Evolutionary conservation across 1,139 yeast species (phyloP), one percentile per base, ranked within the genome.

Genomic region (Suhomyces bribrorum): DNA sequence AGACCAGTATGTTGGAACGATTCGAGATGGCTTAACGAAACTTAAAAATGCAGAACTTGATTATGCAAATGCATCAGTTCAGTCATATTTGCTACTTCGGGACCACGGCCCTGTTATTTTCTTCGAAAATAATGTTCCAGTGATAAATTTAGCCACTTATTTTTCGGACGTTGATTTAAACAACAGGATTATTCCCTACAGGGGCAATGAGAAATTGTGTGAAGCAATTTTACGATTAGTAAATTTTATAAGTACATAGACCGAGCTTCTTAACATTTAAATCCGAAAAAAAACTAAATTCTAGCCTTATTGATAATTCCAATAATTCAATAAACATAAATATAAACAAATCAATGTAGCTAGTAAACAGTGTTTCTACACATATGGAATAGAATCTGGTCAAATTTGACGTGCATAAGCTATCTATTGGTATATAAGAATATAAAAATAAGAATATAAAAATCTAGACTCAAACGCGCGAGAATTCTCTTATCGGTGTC

Each of bases 1-100:
- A 14, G 38, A 34, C 4, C 17, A 29, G 5, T 57, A 57, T 34
- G 25, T 34, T 17, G 41, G 45, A 8, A 39, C 35, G 26, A 50
- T 56, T 12, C 31, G 24, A 20, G 11, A 22, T 7, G 38, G 33
- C 13, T 8, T 22, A 20, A 14, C 27, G 20, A 26, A 17, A 28
- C 26, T 32, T 12, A 15, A 26, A 6, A 26, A 4, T n/a, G 35
- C 34, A 6, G 34, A 20, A 26, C 11, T 5, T 8, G 4, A 20
- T 20, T 20, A 1, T 20, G 8, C 23, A 20, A 5, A 5, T 20
- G 6, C 23, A 20, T 20, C 6, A 5, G 6, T n/a, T 20, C 11
- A 5, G 11, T 23, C 26, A 12, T 11, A 14, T 1, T 27, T 31
- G 14, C 33, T 29, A 4, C 38, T 31, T 42, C 31, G 34, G 32